A percentile compares a stretch with the other conserved stretches of the same genome.
phyloP scores from a whole-genome alignment of 1,139 yeast genomes.

The Scheffersomyces illinoinensis region DNA sequence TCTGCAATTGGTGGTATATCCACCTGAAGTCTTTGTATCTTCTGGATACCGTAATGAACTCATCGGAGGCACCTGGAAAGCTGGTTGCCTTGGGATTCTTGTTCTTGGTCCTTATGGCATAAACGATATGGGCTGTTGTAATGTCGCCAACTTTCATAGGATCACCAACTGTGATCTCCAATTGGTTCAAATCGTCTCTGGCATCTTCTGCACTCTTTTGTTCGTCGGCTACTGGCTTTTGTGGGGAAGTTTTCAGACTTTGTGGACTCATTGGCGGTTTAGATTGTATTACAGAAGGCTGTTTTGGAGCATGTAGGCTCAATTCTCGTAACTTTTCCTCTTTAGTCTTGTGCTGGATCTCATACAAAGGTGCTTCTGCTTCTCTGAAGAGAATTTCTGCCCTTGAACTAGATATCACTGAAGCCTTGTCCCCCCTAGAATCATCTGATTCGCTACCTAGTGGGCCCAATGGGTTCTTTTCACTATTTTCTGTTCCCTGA shows the following conservation, averaged over 20 bases:
- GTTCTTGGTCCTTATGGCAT: slow-evolving; percentile 67
- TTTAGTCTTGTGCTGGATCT: slow-evolving; percentile 27
- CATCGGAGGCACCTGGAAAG: slow-evolving; percentile 27
- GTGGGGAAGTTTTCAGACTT: background rate
- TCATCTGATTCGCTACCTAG: slow-evolving; percentile 26
- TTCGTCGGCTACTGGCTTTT: slow-evolving; percentile 1
- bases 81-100: slow-evolving; percentile 23
- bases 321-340: slow-evolving; percentile 11
- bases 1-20: slow-evolving; percentile 86
- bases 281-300: slow-evolving; percentile 1
- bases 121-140: slow-evolving; percentile 85
- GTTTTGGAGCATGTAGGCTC: slow-evolving; percentile 3
- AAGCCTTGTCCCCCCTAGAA: slow-evolving; percentile 14
- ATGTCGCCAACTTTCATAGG: slow-evolving; percentile 92
- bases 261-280: background rate
- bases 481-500: slow-evolving; percentile 6
- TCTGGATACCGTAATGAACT: slow-evolving; percentile 59
- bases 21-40: slow-evolving; percentile 82
- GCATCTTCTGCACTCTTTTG: slow-evolving; percentile 4
- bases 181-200: slow-evolving; percentile 20
- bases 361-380: slow-evolving; percentile 52
- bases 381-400: slow-evolving; percentile 23
- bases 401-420: slow-evolving; percentile 15
- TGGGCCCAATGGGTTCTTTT: slow-evolving; percentile 41
- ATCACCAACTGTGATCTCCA: slow-evolving; percentile 80